phyloP scores from a whole-genome alignment of 108 stramenopile genomes.

The Cyclotella atomus region DNA sequence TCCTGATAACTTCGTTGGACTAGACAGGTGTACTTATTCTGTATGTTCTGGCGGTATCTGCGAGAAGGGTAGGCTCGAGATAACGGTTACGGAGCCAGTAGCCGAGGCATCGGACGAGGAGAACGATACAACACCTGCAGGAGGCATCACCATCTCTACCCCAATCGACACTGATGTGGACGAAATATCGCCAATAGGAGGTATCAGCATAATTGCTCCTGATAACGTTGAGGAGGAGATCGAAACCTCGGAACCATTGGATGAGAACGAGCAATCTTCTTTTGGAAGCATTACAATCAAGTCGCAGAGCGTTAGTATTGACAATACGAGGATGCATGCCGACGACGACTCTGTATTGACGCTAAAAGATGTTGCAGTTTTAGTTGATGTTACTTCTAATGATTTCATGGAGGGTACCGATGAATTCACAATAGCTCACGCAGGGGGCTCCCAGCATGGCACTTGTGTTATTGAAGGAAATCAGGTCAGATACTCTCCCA shows the following conservation, averaged over 20 bases:
- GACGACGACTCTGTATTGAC: slow-evolving; percentile 36
- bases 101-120: background rate
- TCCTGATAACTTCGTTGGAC: slow-evolving; percentile 9
- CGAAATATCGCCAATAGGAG: background rate
- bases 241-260: background rate
- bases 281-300: background rate
- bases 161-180: background rate
- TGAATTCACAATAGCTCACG: slow-evolving; percentile 14
- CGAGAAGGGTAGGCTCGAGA: slow-evolving; percentile 18
- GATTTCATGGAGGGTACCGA: slow-evolving; percentile 22
- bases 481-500: slow-evolving; percentile 28
- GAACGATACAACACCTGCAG: background rate
- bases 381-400: slow-evolving; percentile 30
- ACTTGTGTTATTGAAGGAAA: slow-evolving; percentile 19
- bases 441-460: slow-evolving; percentile 31
- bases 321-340: slow-evolving; percentile 25
- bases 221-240: background rate
- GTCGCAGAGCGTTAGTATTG: background rate
- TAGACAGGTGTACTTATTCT: slow-evolving; percentile 23
- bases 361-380: slow-evolving; percentile 12
- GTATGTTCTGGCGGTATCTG: slow-evolving; percentile 24
- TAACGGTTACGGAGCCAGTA: slow-evolving; percentile 1
- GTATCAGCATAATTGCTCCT: background rate
- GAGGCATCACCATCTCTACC: background rate
- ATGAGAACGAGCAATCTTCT: background rate